Evolutionary conservation across 164 flowering plant genomes (phyloP), one percentile per base, ranked within the genome.

Genomic region (Piper betle): DNA sequence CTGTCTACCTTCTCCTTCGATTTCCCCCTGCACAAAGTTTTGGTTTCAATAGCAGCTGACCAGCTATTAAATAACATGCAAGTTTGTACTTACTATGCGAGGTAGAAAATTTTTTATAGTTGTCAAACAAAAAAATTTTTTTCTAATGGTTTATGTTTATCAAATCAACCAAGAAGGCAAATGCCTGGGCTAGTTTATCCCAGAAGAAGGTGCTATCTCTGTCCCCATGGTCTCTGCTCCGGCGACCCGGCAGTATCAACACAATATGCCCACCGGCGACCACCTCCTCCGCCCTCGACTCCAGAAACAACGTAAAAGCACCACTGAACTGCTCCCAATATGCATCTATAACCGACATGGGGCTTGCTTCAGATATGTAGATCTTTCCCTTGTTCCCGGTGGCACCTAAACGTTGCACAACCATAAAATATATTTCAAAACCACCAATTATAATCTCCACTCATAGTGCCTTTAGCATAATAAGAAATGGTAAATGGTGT

Each of bases 261-360:
- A 85, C 91, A 92, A 88, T 86, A 52, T 75, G 63, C 12, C 96
- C 98, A 18, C 84, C 83, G 0, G 50, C n/a, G 2, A 74, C 63
- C 2, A 91, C 53, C 68, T 91, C 98, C 41, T 82, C 72, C 0
- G 95, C 85, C 56, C 95, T 61, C 16, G 73, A 79, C 33, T 62
- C 66, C 2, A 91, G 85, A 65, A 91, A 88, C 48, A 66, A 37
- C 2, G 79, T 66, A 57, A 86, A 86, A 48, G 88, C 96, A 57
- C 74, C 71, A 52, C 73, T 78, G 60, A 85, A 91, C 57, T 88
- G 98, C 9, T 63, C 37, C 3, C 37, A 25, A 71, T 91, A 91
- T 5, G 88, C 88, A 37, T 71, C 43, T 0, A 76, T 59, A 7
- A 88, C 89, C 39, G 12, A 5, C 2, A 69, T 66, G n/a, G 87